Base-by-base conservation (phyloP, 495 filamentous ascomycete genomes). In the Daldinia grandis region DNA sequence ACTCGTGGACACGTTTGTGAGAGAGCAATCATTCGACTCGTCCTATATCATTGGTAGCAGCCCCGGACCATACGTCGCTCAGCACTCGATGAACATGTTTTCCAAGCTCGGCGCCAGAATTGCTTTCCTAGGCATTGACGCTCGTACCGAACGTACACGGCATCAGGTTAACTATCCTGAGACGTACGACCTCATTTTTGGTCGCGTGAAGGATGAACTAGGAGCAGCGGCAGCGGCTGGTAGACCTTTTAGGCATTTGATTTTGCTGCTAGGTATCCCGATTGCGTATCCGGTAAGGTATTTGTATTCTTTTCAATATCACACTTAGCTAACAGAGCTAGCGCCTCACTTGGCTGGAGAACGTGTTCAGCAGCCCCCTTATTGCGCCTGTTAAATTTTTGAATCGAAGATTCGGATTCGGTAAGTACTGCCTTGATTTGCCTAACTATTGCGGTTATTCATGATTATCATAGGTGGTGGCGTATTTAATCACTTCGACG, bases 401-500 rank as follows among this genome's bases (percentile, higher is more conserved):
- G 56, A 96, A 97, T 83, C 92, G 94, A 79, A 89, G 94, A 55
- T 94, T 98, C 72, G 95, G 95, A 55, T 78, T 96, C 38, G 86
- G 80, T 77, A 64, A 75, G 68, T 69, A 25, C 40, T 27, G 8
- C 30, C 40, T 40, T 21, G 4, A 14, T 28, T 12, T 8, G 21
- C 30, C 27, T 44, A 1, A 6, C 56, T 3, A 15, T 31, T 1
- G 7, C 19, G n/a, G 55, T 49, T 63, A 56, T 33, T 69, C 0
- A 57, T 55, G 24, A 28, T 21, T 64, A 6, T 28, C 35, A 35
- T 58, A 74, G 92, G 90, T 5, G 92, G 92, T 28, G 87, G 88
- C 67, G 82, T 97, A 19, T 97, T 98, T 86, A 97, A 98, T 78
- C 87, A 90, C 55, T 98, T 97, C 63, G 95, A 97, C 77, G 95